These are phyloP conservation scores for Arthrinium puccinioides DNA, from an alignment of 2,329 filamentous ascomycete species.

Conservation along the genomic window DNA sequence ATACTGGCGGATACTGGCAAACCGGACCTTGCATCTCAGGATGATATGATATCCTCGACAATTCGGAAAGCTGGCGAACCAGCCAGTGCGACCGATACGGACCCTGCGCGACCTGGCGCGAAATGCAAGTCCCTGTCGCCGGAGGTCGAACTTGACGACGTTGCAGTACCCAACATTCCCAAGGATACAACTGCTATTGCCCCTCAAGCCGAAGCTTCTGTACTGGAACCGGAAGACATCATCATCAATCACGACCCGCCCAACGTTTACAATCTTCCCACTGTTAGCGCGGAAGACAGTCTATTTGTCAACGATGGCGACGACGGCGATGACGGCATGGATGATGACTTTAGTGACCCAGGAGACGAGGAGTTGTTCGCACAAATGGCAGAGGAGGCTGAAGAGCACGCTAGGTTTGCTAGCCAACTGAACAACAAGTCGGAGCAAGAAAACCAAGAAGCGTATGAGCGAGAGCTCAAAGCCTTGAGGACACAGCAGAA, in stretches of 20 bases:
- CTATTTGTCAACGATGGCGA: constrained; percentile 45
- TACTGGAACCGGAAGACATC: constrained; percentile 11
- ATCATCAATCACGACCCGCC: constrained; percentile 7
- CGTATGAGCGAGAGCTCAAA: constrained; percentile 83
- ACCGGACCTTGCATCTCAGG: constrained; percentile 7
- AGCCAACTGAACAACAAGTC: constrained; percentile 76
- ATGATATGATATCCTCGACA: not conserved
- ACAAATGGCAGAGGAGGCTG: constrained; percentile 81
- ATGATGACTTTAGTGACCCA: constrained; percentile 72
- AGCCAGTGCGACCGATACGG: constrained; percentile 4
- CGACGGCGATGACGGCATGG: constrained; percentile 55
- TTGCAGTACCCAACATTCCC: constrained; percentile 19
- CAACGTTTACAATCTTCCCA: constrained; percentile 4
- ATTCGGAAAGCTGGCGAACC: no score
- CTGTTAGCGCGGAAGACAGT: constrained; percentile 27
- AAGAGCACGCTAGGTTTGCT: constrained; percentile 90
- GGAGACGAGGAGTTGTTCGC: constrained; percentile 86
- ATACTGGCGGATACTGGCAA: no score
- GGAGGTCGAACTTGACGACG: constrained; percentile 29
- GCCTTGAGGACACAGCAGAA: constrained; percentile 89
- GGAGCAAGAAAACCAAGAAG: constrained; percentile 59
- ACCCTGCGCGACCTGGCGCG: not conserved
- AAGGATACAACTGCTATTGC: constrained; percentile 9
- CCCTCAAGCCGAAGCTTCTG: constrained; percentile 2
- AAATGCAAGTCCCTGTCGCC: constrained; percentile 16